Evolutionary conservation across 2,329 filamentous ascomycete genomes (phyloP).

Genomic region (Ambrosiella cleistominuta): DNA sequence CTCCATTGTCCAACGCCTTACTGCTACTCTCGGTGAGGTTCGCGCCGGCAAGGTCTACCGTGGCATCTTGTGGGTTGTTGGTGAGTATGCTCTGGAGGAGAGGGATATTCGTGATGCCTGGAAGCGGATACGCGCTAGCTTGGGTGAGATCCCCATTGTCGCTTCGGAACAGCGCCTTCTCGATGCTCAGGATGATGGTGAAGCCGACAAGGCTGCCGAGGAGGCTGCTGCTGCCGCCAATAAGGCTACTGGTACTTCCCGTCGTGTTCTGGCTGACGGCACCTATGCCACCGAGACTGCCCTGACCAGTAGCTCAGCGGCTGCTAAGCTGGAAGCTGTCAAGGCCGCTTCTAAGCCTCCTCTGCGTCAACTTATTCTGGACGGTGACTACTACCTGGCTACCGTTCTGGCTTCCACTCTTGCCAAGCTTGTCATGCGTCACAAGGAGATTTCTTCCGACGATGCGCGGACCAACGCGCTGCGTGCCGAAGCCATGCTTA

Average conservation of each 20-base stretch:
- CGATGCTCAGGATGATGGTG: slow-evolving; percentile 62
- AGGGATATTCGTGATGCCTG: slow-evolving; percentile 90
- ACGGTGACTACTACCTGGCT: slow-evolving; percentile 91
- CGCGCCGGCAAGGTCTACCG: slow-evolving; percentile 94
- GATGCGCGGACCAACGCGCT: slow-evolving; percentile 78
- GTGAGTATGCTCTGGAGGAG: slow-evolving; percentile 88
- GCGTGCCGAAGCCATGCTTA: slow-evolving; percentile 92
- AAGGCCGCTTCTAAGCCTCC: slow-evolving; percentile 95
- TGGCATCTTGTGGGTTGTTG: slow-evolving; percentile 92
- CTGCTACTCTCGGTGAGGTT: slow-evolving; percentile 81
- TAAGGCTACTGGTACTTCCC: slow-evolving; percentile 59
- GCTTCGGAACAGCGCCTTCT: slow-evolving; percentile 84
- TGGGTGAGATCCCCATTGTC: slow-evolving; percentile 93
- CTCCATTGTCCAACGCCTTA: slow-evolving; percentile 73
- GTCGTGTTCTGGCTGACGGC: slow-evolving; percentile 85
- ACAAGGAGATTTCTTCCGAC: slow-evolving; percentile 81
- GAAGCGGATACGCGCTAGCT: slow-evolving; percentile 83
- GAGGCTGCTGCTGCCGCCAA: slow-evolving; percentile 59
- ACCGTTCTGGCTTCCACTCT: slow-evolving; percentile 91
- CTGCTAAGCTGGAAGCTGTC: slow-evolving; percentile 84
- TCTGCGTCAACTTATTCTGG: slow-evolving; percentile 81
- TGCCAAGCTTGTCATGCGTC: slow-evolving; percentile 94
- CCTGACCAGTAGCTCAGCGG: slow-evolving; percentile 78
- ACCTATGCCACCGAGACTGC: slow-evolving; percentile 96
- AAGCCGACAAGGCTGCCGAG: slow-evolving; percentile 30